Conservation (phyloP, 257 asterid genomes). For the Catharanthus roseus region DNA sequence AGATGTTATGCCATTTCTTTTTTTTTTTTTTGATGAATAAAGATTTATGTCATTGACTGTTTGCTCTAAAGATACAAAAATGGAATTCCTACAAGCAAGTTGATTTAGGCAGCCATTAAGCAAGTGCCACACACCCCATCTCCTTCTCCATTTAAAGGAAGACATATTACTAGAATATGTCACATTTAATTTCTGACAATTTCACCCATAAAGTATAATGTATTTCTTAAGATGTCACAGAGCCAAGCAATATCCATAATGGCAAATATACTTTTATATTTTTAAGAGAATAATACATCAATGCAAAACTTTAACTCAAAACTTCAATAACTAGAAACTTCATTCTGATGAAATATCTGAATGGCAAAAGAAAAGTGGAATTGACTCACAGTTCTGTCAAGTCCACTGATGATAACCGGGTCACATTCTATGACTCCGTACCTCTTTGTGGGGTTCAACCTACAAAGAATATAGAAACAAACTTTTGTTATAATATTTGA, state of each 20-base stretch:
- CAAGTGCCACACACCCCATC: background rate
- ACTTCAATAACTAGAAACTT: too few species aligned
- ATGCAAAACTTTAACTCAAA: background rate
- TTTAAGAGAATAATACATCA: background rate
- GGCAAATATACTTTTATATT: background rate
- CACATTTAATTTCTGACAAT: background rate
- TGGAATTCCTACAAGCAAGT: background rate
- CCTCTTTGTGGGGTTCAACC: conserved; percentile 60
- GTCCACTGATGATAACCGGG: conserved; percentile 72
- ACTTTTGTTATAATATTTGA: background rate
- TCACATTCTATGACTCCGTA: conserved; percentile 95
- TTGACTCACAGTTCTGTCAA: conserved; percentile 75
- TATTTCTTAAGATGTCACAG: background rate
- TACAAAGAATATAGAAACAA: conserved; percentile 26
- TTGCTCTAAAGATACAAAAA: background rate
- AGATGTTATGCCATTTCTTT: background rate
- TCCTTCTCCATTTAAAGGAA: background rate
- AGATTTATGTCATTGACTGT: background rate
- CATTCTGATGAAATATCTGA: background rate
- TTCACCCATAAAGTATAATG: background rate
- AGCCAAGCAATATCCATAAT: background rate
- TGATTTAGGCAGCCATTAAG: background rate
- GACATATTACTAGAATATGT: background rate
- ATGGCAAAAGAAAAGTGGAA: conserved; percentile 4
- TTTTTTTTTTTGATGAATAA: too few species aligned